Base-by-base conservation (phyloP, 352 stramenopile genomes). In the Phytophthora podocarpi region DNA sequence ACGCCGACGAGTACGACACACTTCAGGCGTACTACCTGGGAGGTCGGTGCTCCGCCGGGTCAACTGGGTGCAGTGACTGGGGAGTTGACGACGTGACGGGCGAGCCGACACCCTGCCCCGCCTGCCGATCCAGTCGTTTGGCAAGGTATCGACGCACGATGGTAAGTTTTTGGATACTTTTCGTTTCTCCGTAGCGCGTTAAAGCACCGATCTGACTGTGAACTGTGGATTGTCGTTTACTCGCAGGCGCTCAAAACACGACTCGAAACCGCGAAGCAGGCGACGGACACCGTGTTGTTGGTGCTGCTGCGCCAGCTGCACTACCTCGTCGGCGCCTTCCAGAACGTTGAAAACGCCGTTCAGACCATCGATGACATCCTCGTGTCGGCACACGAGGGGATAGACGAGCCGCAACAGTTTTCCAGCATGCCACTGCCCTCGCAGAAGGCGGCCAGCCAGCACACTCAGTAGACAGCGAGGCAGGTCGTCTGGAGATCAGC, bases 311-410 rank as follows among this genome's bases (percentile, higher is more conserved):
- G 82, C 4, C 82, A 91, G 57, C 69, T 91, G 35, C 82, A 91
- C 64, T 91, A 91, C 60, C 69, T 91, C 36, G 73, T 86, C 21
- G 74, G 77, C 43, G 82, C 80, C 7, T 91, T 91, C 58, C 79
- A 89, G 62, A 80, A 91, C 51, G 78, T 89, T 23, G 76, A 88
- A 23, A 76, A 83, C 45, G 76, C 82, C 15, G 80, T 80, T 40
- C 63, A 74, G 37, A 75, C 68, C 32, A 86, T 91, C 37, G 82
- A 89, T 40, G 52, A 66, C 26, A 79, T 91, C 42, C 66, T 90
- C 39, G 67, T 73, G 34, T 75, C 77, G n/a, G 61, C 63, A 13
- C 73, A 90, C 52, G 67, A 82, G 16, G 53, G 31, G 16, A 34
- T 40, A 24, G 48, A 70, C 49, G 69, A 72, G 32, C 57, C 57